Conservation (phyloP, 148 eudicot species). For the Cornus florida region DNA sequence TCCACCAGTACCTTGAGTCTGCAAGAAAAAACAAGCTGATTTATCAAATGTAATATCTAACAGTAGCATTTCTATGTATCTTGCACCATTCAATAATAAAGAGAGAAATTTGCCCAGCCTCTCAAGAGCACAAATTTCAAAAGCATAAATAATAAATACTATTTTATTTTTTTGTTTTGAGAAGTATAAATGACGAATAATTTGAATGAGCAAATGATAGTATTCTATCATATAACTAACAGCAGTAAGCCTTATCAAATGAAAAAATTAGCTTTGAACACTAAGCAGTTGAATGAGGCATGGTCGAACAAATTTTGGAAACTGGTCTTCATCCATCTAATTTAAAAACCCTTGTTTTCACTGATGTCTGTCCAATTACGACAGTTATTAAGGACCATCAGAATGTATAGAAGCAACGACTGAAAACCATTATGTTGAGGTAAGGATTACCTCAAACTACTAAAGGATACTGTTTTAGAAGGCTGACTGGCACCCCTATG, state of each 20-base stretch:
- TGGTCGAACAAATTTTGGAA: background rate
- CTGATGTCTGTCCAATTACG: background rate
- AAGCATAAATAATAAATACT: background rate
- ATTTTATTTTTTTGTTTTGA: too few relatives aligned
- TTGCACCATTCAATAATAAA: background rate
- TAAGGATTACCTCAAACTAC: background rate
- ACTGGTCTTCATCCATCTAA: background rate
- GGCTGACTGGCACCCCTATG: background rate
- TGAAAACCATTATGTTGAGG: background rate
- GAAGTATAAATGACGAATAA: background rate
- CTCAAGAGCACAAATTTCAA: background rate
- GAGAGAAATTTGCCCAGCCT: background rate
- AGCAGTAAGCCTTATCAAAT: background rate
- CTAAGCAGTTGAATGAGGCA: background rate
- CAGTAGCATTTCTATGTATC: background rate
- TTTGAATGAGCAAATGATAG: background rate
- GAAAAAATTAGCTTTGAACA: background rate
- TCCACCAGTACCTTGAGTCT: conserved; percentile 75
- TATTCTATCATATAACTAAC: background rate
- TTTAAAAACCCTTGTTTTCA: background rate
- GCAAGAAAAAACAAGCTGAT: conserved; percentile 25
- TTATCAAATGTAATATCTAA: background rate
- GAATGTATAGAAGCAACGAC: background rate
- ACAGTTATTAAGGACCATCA: background rate
- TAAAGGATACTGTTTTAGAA: background rate